Conservation (phyloP, 495 filamentous ascomycete genomes). For the Pseudomonodictys pantanalensis region DNA sequence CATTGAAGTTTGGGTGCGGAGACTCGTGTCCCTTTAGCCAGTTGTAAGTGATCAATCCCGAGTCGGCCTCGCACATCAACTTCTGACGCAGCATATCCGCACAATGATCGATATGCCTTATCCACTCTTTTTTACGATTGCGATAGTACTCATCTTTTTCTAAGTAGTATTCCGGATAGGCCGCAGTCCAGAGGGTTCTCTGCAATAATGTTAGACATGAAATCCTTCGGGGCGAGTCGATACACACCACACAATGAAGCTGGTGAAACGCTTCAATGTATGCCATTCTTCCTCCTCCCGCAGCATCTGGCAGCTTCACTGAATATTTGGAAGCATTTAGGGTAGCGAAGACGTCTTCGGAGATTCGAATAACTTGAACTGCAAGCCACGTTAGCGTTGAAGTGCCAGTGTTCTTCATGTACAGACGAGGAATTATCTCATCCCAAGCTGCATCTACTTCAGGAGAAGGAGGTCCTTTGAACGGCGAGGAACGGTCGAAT, state of each 20-base stretch:
- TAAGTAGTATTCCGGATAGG: conserved; percentile 12
- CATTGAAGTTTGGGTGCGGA: conserved; percentile 36
- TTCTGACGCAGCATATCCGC: conserved; percentile 37
- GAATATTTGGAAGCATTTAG: conserved; percentile 19
- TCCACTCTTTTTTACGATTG: not conserved
- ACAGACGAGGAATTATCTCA: no score
- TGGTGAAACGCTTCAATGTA: conserved; percentile 32
- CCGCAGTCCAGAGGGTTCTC: conserved; percentile 1
- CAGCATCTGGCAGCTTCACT: conserved; percentile 8
- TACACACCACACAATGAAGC: conserved; percentile 31
- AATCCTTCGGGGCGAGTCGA: no score
- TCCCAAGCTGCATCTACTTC: no score
- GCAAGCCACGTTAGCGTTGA: no score
- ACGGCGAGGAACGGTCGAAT: no score
- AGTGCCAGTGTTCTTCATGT: no score
- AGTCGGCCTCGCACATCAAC: conserved; percentile 39
- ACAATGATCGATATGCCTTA: conserved; percentile 29
- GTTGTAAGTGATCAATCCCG: conserved; percentile 30
- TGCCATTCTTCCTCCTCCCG: conserved; percentile 29
- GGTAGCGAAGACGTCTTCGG: not conserved
- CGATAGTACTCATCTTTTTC: not conserved
- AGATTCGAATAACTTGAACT: no score
- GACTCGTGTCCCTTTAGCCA: conserved; percentile 26
- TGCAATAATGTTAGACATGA: no score
- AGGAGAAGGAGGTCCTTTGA: no score